Evolutionary conservation across 2,329 filamentous ascomycete species (phyloP).

Genomic region (Talaromyces sp.): DNA sequence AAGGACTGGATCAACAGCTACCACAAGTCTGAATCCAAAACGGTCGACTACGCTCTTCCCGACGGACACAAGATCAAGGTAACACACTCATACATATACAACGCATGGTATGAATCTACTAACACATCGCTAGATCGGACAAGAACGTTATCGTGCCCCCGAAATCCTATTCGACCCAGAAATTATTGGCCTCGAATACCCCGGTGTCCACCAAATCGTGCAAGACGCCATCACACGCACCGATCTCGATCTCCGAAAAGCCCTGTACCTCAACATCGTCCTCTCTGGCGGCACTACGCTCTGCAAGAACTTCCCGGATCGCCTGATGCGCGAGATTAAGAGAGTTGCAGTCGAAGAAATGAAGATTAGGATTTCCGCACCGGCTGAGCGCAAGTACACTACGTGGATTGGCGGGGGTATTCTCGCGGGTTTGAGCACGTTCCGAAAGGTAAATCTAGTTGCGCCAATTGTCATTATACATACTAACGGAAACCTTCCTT

Average conservation of each 20-base stretch:
- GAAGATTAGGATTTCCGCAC: conserved; percentile 98
- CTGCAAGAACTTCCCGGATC: conserved; percentile 94
- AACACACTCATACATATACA: conserved; percentile 15
- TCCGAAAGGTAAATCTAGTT: conserved; percentile 72
- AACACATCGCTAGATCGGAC: conserved; percentile 60
- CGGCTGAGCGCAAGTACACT: conserved; percentile 95
- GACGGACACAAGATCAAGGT: conserved; percentile 94
- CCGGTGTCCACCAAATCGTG: conserved; percentile 94
- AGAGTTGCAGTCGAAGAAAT: conserved; percentile 95
- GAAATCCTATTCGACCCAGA: conserved; percentile 98
- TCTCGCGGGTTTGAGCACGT: conserved; percentile 91
- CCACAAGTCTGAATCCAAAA: conserved; percentile 71
- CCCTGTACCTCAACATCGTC: conserved; percentile 93
- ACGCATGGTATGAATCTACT: not conserved
- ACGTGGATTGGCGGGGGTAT: conserved; percentile 99
- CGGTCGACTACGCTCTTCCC: conserved; percentile 80
- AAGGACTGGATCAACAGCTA: conserved; percentile 79
- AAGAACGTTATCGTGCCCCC: conserved; percentile 90
- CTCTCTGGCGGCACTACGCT: conserved; percentile 92
- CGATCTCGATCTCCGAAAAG: conserved; percentile 90
- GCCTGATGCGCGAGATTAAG: conserved; percentile 87
- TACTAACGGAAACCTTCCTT: conserved; percentile 1
- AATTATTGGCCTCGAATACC: conserved; percentile 93
- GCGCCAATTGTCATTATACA: not conserved
- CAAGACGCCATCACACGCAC: conserved; percentile 93